phyloP scores from a whole-genome alignment of 352 stramenopile species.

The Pythium sp. region DNA sequence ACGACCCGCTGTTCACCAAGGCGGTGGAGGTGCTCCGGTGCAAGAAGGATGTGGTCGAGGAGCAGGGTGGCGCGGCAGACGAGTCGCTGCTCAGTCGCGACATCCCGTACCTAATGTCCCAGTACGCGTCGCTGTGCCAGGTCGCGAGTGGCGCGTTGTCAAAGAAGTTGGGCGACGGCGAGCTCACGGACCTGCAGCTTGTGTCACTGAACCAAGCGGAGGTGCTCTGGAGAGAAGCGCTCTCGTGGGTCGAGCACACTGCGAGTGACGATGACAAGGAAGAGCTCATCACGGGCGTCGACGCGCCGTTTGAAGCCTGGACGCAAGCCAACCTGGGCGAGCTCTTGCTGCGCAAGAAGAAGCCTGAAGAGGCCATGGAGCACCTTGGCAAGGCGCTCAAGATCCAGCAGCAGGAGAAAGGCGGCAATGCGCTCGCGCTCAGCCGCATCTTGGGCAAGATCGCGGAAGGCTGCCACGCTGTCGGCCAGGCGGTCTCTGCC shows the following conservation, averaged over 20 bases:
- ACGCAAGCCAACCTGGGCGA: slow-evolving; percentile 72
- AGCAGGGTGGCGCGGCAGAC: slow-evolving; percentile 30
- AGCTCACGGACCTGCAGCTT: slow-evolving; percentile 38
- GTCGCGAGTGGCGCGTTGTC: slow-evolving; percentile 39
- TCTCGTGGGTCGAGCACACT: slow-evolving; percentile 58
- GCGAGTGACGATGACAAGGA: slow-evolving; percentile 40
- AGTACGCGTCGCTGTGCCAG: slow-evolving; percentile 64
- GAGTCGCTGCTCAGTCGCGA: slow-evolving; percentile 57
- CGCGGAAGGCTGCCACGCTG: slow-evolving; percentile 53
- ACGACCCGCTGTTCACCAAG: slow-evolving; percentile 60
- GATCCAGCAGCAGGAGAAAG: slow-evolving; percentile 53
- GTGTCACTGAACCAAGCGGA: slow-evolving; percentile 63
- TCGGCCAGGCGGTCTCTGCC: slow-evolving; percentile 67
- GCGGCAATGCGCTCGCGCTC: slow-evolving; percentile 49
- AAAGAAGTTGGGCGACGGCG: slow-evolving; percentile 22
- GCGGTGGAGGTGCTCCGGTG: slow-evolving; percentile 51
- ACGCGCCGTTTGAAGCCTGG: slow-evolving; percentile 62
- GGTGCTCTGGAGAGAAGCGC: slow-evolving; percentile 62
- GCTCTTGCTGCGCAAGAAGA: slow-evolving; percentile 52
- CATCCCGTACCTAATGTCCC: slow-evolving; percentile 66
- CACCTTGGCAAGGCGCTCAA: slow-evolving; percentile 63
- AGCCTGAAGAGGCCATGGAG: slow-evolving; percentile 66
- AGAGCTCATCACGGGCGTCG: slow-evolving; percentile 44
- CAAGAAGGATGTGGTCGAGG: slow-evolving; percentile 54
- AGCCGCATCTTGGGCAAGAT: slow-evolving; percentile 66